Base-by-base conservation (phyloP, 306 rosid genomes). In the Myrica gale region DNA sequence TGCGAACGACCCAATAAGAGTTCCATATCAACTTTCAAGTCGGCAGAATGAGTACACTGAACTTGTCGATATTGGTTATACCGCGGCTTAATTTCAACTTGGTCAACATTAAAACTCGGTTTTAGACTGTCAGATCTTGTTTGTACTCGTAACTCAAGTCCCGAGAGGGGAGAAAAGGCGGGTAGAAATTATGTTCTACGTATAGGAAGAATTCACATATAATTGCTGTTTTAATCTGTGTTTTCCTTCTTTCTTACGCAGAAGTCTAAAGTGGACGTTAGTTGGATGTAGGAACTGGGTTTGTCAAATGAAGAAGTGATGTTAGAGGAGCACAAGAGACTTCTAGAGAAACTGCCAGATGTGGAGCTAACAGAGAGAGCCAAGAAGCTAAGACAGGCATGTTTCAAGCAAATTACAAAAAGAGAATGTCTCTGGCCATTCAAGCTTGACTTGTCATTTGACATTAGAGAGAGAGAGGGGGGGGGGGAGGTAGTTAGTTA, bases 301-400 rank as follows among this genome's bases (percentile, higher is more conserved):
- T 72, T 90, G 82, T 71, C 68, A 7, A 42, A 82, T 5, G 93
- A 90, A 80, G 69, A 88, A 17, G 81, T 61, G 7, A 83, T 52
- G 88, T 73, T 95, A 86, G 96, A 92, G 83, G 86, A 85, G 46
- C 83, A 89, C 7, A 83, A 74, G 43, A 83, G 19, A 78, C 68
- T 89, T 68, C 2, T 90, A 20, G 90, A 88, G 80, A 81, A 69
- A 41, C 1, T 74, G n/a, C 98, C 98, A 0, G 85, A 87, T 20
- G 51, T 76, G 87, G 90, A 88, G 43, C 70, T 95, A 7, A 81
- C 76, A 16, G 71, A 78, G 74, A 75, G 83, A 70, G 74, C 88
- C 75, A 94, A 89, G 84, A 94, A 77, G 83, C 83, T 94, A 48
- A 90, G 98, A 79, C 96, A 94, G 50, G 89, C 92, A 41, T 81